These are phyloP conservation scores for Urtica urens DNA, from an alignment of 306 rosid genomes.

Conservation along the genomic window DNA sequence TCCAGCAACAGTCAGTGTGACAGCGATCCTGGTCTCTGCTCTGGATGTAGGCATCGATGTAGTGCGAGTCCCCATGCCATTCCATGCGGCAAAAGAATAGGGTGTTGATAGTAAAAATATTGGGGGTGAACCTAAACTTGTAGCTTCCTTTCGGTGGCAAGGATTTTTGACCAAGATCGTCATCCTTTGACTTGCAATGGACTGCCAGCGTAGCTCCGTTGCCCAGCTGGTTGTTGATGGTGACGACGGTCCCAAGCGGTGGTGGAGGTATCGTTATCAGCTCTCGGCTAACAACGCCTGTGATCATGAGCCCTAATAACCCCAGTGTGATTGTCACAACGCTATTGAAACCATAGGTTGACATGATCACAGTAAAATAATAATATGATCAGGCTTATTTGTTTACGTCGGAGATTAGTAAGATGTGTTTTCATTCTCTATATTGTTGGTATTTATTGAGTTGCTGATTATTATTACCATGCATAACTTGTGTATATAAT, in stretches of 20 bases:
- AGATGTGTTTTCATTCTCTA: too few relatives aligned
- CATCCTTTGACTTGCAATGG: not conserved
- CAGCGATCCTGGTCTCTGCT: not conserved
- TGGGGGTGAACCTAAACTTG: not conserved
- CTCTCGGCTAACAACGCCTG: not conserved
- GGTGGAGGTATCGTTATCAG: not conserved
- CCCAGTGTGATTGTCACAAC: not conserved
- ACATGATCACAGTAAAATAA: too few relatives aligned
- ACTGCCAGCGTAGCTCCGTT: not conserved
- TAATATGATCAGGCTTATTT: too few relatives aligned
- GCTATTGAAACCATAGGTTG: too few relatives aligned
- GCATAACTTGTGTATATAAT: too few relatives aligned
- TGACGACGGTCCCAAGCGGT: not conserved
- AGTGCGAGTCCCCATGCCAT: not conserved
- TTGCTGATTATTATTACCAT: too few relatives aligned
- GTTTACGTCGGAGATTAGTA: too few relatives aligned
- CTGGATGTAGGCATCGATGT: not conserved
- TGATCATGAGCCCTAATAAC: not conserved
- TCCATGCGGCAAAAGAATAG: not conserved
- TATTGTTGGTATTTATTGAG: too few relatives aligned
- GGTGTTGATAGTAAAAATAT: not conserved
- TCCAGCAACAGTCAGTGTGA: not conserved
- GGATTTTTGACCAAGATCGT: not conserved
- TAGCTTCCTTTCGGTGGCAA: not conserved
- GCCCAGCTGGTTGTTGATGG: not conserved